Base-by-base conservation (phyloP, 371 early-diverging fungal genomes). In the Rhizopus microsporus region DNA sequence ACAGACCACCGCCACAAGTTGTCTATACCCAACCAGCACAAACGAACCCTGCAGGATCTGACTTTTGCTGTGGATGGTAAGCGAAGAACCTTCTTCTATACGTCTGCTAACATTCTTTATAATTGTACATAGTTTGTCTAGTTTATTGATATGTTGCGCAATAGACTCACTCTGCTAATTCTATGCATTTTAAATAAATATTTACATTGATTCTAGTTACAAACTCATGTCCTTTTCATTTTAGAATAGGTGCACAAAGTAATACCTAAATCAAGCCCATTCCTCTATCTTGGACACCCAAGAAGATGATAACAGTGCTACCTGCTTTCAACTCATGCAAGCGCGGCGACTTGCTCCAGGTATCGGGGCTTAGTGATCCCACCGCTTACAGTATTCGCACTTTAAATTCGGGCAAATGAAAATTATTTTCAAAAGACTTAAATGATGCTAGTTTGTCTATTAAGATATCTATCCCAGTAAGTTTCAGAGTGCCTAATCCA, bases 21-120 rank as follows among this genome's bases (percentile, higher is more conserved):
- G 49, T 39, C 6, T 15, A 30, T 16, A 42, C 32, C 32, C 56
- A 61, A 50, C 60, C 53, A 48, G 35, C 10, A 10, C 56, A 46
- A 47, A 49, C 39, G 7, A 35, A 33, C 16, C 31, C 30, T 16
- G 39, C 48, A 23, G 43, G 32, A 49, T 35, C 30, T 4, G 43
- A 48, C 15, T 61, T 46, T 30, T 61, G 61, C 15, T 54, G 55
- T 35, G 56, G 49, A 33, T 61, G 54, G 61, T 61, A 61, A 55
- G 10, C 30, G 13, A 17, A 29, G 17, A 4, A 40, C 17, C 10
- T 17, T 9, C 33, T 2, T 7, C 7, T 17, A 35, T 2, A 23
- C 2, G 3, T 8, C n/a, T 34, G 31, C 23, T n/a, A 12, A 35
- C 9, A 35, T 12, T 16, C 3, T 48, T 10, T 13, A n/a, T 30